A percentile compares a stretch with the other conserved stretches of the same genome.
phyloP scores from a whole-genome alignment of 495 filamentous ascomycete species.

The Aspergillus mulundensis region DNA sequence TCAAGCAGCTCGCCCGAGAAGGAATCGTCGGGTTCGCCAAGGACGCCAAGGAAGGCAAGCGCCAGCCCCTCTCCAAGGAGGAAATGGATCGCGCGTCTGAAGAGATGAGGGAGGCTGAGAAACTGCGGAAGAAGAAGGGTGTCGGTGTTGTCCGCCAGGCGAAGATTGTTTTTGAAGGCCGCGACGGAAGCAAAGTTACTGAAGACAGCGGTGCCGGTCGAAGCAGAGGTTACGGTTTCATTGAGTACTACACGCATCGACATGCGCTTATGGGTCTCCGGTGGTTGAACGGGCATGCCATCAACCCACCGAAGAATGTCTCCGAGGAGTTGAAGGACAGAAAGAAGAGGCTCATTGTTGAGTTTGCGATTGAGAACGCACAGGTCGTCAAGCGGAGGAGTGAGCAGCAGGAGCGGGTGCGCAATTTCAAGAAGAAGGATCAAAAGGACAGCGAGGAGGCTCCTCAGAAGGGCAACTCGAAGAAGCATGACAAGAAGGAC shows the following conservation, averaged over 20 bases:
- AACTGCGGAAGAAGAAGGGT: conserved; percentile 70
- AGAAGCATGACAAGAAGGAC: conserved; percentile 7
- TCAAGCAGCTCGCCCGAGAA: conserved; percentile 85
- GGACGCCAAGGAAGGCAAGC: conserved; percentile 72
- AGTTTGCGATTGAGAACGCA: conserved; percentile 98
- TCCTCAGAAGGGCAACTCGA: conserved; percentile 23
- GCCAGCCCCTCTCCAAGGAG: conserved; percentile 78
- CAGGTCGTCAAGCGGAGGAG: conserved; percentile 79
- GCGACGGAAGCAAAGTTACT: conserved; percentile 71
- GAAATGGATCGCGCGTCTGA: conserved; percentile 73
- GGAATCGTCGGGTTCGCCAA: conserved; percentile 90
- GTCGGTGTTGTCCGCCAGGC: conserved; percentile 93
- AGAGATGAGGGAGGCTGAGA: conserved; percentile 75
- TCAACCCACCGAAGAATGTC: conserved; percentile 35
- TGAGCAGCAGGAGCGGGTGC: conserved; percentile 63
- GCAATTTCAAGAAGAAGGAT: conserved; percentile 23
- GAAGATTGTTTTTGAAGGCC: conserved; percentile 88
- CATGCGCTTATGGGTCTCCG: conserved; percentile 93
- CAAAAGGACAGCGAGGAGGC: conserved; percentile 15
- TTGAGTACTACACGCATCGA: conserved; percentile 92
- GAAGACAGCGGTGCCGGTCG: conserved; percentile 72
- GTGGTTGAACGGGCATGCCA: conserved; percentile 83
- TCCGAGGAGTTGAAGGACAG: conserved; percentile 49
- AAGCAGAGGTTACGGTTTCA: conserved; percentile 91
- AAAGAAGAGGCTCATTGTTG: conserved; percentile 81